phyloP scores from a whole-genome alignment of 257 asterid genomes.

The Apocynum venetum region DNA sequence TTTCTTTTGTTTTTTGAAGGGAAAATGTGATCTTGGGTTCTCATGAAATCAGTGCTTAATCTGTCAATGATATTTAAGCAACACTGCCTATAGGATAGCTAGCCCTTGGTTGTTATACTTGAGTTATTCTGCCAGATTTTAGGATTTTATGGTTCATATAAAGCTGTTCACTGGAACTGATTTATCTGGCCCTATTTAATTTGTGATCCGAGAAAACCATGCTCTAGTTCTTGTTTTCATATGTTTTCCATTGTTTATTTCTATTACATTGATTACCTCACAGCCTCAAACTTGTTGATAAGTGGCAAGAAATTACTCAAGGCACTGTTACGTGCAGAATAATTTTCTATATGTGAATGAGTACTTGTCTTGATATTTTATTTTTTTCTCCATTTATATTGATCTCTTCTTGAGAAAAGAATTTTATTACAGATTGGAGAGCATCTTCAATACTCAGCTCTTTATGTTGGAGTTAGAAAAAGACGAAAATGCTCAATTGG shows the following conservation, averaged over 20 bases:
- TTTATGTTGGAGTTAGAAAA: constrained; percentile 72
- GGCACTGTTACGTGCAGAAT: neutral
- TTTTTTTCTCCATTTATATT: neutral
- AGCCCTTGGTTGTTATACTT: neutral
- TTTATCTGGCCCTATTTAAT: neutral
- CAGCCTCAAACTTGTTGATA: neutral
- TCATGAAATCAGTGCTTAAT: neutral
- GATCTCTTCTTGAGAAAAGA: constrained; percentile 1
- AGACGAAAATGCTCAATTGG: constrained; percentile 69
- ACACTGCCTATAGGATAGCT: neutral
- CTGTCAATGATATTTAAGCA: neutral
- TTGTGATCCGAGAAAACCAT: neutral
- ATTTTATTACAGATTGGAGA: constrained; percentile 58
- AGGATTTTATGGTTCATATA: neutral
- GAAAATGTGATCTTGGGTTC: neutral
- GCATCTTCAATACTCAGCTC: constrained; percentile 33
- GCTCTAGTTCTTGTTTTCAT: neutral
- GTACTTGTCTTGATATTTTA: neutral
- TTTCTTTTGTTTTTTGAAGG: neutral
- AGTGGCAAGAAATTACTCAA: neutral
- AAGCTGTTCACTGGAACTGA: neutral
- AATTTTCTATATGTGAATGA: neutral
- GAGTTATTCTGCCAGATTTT: neutral
- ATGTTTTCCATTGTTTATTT: no score
- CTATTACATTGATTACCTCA: neutral